These are phyloP conservation scores for Cenococcum geophilum DNA, from an alignment of 495 filamentous ascomycete genomes.

Conservation along the genomic window DNA sequence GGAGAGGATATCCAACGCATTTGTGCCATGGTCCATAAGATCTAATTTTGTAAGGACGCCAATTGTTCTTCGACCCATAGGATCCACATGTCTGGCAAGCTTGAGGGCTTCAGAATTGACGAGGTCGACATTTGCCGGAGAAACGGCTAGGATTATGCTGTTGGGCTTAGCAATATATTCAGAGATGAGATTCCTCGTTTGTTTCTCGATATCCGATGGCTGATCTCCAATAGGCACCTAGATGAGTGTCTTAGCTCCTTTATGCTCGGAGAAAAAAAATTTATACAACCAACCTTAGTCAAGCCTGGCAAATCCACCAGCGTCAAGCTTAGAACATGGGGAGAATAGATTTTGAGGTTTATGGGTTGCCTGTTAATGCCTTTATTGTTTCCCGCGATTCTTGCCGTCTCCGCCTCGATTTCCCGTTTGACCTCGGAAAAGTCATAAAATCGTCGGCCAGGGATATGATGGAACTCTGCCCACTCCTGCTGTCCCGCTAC, in stretches of 20 bases:
- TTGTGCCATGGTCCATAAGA: slow-evolving; percentile 98
- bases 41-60: slow-evolving; percentile 97
- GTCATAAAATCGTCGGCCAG: slow-evolving; percentile 82
- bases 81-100: slow-evolving; percentile 93
- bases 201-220: slow-evolving; percentile 96
- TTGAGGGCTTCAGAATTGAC: slow-evolving; percentile 98
- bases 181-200: slow-evolving; percentile 91
- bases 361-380: slow-evolving; percentile 97
- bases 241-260: slow-evolving; percentile 19
- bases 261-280: not conserved
- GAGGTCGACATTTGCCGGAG: slow-evolving; percentile 94
- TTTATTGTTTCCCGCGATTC: slow-evolving; percentile 96
- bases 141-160: slow-evolving; percentile 95
- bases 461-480: slow-evolving; percentile 95
- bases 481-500: slow-evolving; percentile 74
- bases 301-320: slow-evolving; percentile 93
- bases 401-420: slow-evolving; percentile 92
- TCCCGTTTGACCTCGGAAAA: slow-evolving; percentile 90
- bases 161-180: slow-evolving; percentile 99
- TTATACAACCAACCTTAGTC: slow-evolving; percentile 65
- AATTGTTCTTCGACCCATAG: slow-evolving; percentile 89
- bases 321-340: slow-evolving; percentile 92
- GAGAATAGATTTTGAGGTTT: slow-evolving; percentile 98
- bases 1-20: slow-evolving; percentile 93
- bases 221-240: slow-evolving; percentile 95